A percentile compares a stretch with the other conserved stretches of the same genome.
phyloP scores from a whole-genome alignment of 495 filamentous ascomycete genomes.

The Tuber brumale region DNA sequence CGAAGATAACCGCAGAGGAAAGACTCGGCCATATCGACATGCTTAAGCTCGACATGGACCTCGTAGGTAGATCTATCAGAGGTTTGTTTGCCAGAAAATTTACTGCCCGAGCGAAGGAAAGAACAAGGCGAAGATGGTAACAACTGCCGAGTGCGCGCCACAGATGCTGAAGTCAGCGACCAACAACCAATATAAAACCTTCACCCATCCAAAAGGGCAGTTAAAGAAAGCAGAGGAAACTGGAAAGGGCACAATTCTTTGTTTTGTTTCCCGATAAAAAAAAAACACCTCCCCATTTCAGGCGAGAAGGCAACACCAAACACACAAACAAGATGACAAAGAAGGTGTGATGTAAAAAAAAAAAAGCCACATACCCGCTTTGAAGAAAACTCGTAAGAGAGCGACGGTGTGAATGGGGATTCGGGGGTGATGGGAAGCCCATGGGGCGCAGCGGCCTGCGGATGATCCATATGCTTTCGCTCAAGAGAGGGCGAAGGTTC shows the following conservation, averaged over 20 bases:
- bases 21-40: constrained; percentile 90
- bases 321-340: neutral
- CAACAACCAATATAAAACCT: neutral
- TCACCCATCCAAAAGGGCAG: neutral
- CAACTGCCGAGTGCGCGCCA: constrained; percentile 44
- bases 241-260: neutral
- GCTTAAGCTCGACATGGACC: constrained; percentile 93
- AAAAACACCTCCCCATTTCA: neutral
- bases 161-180: constrained; percentile 14
- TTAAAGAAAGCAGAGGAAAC: neutral
- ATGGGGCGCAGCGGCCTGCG: constrained; percentile 26
- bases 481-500: constrained; percentile 34
- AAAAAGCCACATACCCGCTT: constrained; percentile 30
- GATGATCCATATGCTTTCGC: constrained; percentile 23
- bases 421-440: constrained; percentile 31
- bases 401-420: constrained; percentile 34
- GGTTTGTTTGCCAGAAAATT: constrained; percentile 82
- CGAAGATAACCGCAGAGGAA: constrained; percentile 92
- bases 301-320: neutral
- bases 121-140: constrained; percentile 64
- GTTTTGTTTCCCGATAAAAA: neutral
- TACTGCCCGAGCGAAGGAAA: constrained; percentile 79
- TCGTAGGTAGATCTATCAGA: constrained; percentile 87
- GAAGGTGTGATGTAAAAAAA: neutral
- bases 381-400: constrained; percentile 34